phyloP scores from a whole-genome alignment of 2,329 filamentous ascomycete species.

The Ceratocystis papillata region DNA sequence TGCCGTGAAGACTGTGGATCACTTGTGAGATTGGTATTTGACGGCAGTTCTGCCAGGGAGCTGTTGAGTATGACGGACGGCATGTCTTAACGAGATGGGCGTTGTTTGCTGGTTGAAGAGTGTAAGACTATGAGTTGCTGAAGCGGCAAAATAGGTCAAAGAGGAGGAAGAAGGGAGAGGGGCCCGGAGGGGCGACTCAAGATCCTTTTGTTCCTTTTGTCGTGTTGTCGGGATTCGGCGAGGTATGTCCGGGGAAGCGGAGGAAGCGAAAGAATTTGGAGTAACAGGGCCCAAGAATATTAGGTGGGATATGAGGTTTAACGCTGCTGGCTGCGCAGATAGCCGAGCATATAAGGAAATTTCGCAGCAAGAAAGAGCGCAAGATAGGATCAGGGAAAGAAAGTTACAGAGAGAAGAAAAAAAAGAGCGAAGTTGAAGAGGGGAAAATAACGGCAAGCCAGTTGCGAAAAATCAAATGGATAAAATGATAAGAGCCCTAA shows the following conservation, averaged over 20 bases:
- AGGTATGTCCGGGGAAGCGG: conserved; percentile 16
- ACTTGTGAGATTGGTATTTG: conserved; percentile 6
- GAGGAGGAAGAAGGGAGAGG: not conserved
- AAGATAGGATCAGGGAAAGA: not conserved
- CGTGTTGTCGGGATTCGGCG: not conserved
- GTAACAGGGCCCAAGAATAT: not conserved
- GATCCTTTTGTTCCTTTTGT: not conserved
- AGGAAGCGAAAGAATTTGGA: conserved; percentile 2
- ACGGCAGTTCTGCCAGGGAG: conserved; percentile 16
- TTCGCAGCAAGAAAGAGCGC: conserved; percentile 4
- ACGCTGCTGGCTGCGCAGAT: not conserved
- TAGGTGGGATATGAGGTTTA: not conserved
- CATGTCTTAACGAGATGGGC: not conserved
- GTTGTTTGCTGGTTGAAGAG: no score
- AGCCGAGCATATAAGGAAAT: not conserved
- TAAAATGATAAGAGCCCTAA: not conserved
- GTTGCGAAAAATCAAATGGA: not conserved
- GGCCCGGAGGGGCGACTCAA: not conserved
- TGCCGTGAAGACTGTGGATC: conserved; percentile 5
- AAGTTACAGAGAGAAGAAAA: not conserved
- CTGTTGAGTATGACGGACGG: conserved; percentile 19
- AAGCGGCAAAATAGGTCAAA: not conserved
- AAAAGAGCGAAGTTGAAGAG: not conserved
- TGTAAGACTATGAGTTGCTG: not conserved
- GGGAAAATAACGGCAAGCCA: not conserved